Percentiles rank a stretch among this genome's conserved stretches.
Evolutionary conservation across 441 rosid genomes (phyloP).

Genomic region (Erodium trifolium): DNA sequence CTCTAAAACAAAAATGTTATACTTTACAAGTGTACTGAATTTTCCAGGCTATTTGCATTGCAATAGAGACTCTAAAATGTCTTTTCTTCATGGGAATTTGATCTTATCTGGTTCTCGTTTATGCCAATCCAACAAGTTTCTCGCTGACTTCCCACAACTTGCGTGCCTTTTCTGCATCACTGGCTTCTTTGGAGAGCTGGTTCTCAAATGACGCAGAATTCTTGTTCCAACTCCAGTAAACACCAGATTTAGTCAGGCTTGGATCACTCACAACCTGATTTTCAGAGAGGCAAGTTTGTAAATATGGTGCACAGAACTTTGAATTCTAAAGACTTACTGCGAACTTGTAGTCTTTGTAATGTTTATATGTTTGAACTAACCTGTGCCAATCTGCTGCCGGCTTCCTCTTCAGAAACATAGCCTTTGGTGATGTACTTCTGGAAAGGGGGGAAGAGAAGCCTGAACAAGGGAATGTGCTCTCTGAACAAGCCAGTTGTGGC

Average conservation of each 20-base stretch:
- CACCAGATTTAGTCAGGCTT: constrained; percentile 72
- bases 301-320: neutral
- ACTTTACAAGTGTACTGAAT: neutral
- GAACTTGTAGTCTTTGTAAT: neutral
- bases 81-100: neutral
- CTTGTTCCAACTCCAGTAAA: constrained; percentile 94
- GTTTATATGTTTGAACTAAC: constrained; percentile 16
- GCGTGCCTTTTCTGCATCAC: constrained; percentile 65
- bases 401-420: constrained; percentile 79
- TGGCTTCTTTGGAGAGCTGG: constrained; percentile 74
- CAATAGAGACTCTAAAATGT: neutral
- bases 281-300: neutral
- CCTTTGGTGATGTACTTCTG: constrained; percentile 91
- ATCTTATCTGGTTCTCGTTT: constrained; percentile 9
- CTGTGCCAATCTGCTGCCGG: constrained; percentile 89
- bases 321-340: neutral
- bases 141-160: constrained; percentile 84
- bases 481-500: constrained; percentile 89
- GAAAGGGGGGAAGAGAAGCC: constrained; percentile 71
- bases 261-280: constrained; percentile 69
- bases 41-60: neutral
- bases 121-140: constrained; percentile 77
- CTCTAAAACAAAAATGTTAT: neutral
- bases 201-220: constrained; percentile 80
- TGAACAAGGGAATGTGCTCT: constrained; percentile 34